These are phyloP conservation scores for Diutina ranongensis DNA, from an alignment of 1,139 yeast genomes.

Conservation along the genomic window DNA sequence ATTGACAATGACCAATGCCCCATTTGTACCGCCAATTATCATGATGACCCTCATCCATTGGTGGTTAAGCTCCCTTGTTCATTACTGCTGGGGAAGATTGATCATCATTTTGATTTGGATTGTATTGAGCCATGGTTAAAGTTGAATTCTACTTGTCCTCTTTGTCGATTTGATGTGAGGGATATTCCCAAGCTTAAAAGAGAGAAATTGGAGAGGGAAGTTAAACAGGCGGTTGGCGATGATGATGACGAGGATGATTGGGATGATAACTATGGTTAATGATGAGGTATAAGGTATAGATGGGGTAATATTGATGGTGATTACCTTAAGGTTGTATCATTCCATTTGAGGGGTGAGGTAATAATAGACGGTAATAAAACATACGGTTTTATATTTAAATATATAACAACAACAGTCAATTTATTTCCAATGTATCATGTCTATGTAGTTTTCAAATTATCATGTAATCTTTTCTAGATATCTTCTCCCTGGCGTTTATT, in stretches of 20 bases:
- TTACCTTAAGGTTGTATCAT: too few species aligned
- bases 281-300: neutral
- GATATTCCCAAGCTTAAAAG: conserved; percentile 30
- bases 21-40: conserved; percentile 66
- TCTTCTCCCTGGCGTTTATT: too few species aligned
- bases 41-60: conserved; percentile 68
- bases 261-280: conserved; percentile 66
- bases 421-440: too few species aligned
- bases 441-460: too few species aligned
- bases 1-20: conserved; percentile 55
- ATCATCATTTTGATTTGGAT: conserved; percentile 76
- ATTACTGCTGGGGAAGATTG: conserved; percentile 16
- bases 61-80: conserved; percentile 75
- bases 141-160: conserved; percentile 73
- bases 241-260: conserved; percentile 46
- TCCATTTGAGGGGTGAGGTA: too few species aligned
- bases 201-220: conserved; percentile 27
- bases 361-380: too few species aligned
- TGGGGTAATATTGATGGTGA: neutral
- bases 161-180: conserved; percentile 67
- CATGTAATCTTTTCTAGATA: too few species aligned
- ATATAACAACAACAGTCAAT: too few species aligned
- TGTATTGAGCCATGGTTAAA: conserved; percentile 88
- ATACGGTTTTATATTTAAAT: too few species aligned
- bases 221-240: conserved; percentile 21